Evolutionary conservation across 345 rosid species (phyloP).

Genomic region (Hibiscus tridactylites): DNA sequence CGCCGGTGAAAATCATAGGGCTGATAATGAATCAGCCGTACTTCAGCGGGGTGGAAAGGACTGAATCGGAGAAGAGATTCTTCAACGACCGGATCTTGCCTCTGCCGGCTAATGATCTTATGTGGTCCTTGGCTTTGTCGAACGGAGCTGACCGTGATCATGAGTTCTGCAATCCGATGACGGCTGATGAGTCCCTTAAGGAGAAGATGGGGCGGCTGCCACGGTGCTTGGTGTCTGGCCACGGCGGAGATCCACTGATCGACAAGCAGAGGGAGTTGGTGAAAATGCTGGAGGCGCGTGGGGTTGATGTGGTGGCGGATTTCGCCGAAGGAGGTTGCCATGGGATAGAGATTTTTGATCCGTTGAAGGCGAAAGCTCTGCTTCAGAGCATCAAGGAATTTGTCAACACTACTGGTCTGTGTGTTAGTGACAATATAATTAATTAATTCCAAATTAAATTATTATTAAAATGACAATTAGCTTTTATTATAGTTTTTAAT

Average conservation of each 20-base stretch:
- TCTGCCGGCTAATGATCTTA: conserved; percentile 36
- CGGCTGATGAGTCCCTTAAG: conserved; percentile 15
- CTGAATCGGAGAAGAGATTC: conserved; percentile 46
- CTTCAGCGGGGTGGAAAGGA: conserved; percentile 53
- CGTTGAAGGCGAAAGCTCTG: conserved; percentile 30
- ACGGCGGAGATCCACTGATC: conserved; percentile 66
- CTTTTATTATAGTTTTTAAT: no score
- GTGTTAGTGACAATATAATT: not conserved
- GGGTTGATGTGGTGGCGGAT: conserved; percentile 42
- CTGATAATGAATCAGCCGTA: conserved; percentile 56
- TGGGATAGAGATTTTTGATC: conserved; percentile 57
- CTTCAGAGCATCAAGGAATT: conserved; percentile 27
- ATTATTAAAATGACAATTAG: no score
- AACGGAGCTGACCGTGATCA: conserved; percentile 64
- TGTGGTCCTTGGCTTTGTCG: conserved; percentile 68
- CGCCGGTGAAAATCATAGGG: conserved; percentile 54
- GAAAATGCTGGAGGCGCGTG: conserved; percentile 39
- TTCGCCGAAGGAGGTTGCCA: conserved; percentile 56
- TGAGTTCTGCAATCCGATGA: conserved; percentile 54
- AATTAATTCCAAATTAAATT: not conserved
- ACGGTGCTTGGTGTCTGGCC: conserved; percentile 35
- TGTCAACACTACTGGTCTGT: conserved; percentile 11
- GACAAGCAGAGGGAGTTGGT: conserved; percentile 62
- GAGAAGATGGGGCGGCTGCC: conserved; percentile 49
- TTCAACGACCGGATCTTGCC: conserved; percentile 50